Percentiles rank a stretch among this genome's conserved stretches.
Conservation (phyloP, 768 basidiomycete genomes). For the Tulasnella sp. region DNA sequence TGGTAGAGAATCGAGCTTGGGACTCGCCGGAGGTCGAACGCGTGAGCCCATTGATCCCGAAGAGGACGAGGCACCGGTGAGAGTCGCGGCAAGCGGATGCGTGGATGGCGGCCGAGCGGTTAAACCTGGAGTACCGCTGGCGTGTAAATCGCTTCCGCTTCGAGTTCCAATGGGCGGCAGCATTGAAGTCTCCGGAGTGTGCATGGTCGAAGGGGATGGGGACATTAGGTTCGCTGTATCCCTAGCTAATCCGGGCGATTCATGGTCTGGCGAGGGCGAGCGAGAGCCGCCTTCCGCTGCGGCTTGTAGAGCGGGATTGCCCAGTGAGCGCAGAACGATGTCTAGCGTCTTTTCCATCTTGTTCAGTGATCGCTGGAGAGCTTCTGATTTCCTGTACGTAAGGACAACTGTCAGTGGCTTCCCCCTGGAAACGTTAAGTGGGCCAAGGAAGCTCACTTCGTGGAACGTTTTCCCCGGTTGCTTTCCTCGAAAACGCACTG, state of each 20-base stretch:
- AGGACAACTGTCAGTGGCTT: background rate
- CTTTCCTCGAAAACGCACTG: slow-evolving; percentile 95
- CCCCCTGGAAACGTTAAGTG: background rate
- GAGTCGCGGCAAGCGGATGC: slow-evolving; percentile 21
- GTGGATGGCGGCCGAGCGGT: slow-evolving; percentile 25
- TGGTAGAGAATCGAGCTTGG: slow-evolving; percentile 82
- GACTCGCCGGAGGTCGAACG: slow-evolving; percentile 30
- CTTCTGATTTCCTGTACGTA: slow-evolving; percentile 24
- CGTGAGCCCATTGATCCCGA: slow-evolving; percentile 6
- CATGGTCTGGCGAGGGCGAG: slow-evolving; percentile 45
- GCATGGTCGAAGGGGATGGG: slow-evolving; percentile 40
- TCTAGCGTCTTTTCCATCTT: slow-evolving; percentile 94
- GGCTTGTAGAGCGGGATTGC: slow-evolving; percentile 50
- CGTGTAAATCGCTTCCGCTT: background rate
- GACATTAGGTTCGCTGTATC: background rate
- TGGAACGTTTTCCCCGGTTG: slow-evolving; percentile 83
- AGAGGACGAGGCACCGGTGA: background rate
- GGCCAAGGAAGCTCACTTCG: slow-evolving; percentile 49
- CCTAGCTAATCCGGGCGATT: background rate
- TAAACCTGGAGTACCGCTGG: background rate
- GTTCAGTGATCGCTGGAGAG: slow-evolving; percentile 45
- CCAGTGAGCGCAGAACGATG: slow-evolving; percentile 80
- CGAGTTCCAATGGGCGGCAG: background rate
- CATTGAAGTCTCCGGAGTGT: slow-evolving; percentile 38
- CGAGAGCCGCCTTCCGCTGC: slow-evolving; percentile 66